Evolutionary conservation across 257 asterid genomes (phyloP), one percentile per base, ranked within the genome.

Genomic region (Nicotiana attenuata): DNA sequence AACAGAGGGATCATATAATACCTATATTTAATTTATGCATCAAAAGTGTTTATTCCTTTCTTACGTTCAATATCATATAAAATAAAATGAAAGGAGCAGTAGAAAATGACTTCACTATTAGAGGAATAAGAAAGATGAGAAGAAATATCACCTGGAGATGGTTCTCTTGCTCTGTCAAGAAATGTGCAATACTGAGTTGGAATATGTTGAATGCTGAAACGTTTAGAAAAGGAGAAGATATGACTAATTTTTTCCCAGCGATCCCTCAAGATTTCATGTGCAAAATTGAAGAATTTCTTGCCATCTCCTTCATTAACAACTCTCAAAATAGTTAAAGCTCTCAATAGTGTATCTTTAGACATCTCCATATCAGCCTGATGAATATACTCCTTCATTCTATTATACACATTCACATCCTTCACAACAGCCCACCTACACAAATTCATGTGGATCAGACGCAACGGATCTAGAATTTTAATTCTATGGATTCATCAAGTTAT

Each of bases 401-500:
- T 1, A 76, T 89, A 91, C 22, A 93, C 90, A 24, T 66, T 65
- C 82, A 87, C 38, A 26, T 94, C 94, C 84, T 84, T 93, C 63
- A 93, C 84, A 5, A 91, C 61, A 16, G 97, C 98, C 97, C 98
- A 94, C 68, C 97, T 94, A 83, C 80, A 61, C 15, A 17, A 75
- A 22, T 22, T 9, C 11, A 41, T 8, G 47, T 41, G 3, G 47
- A 41, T 41, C 11, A 41, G 11, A 41, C 11, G 47, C 47, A 2
- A 2, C 47, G 11, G 2, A 35, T 35, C 45, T 35, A 0, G 9
- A 1, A 41, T 41, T 41, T 38, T 41, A 41, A 41, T 41, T 41
- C 47, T 38, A 38, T 38, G 3, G 47, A 2, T 41, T 41, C 10
- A 41, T 5, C 7, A 33, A 35, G 45, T 35, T 6, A 35, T 35